These are phyloP conservation scores for Metarhizium brunneum DNA, from an alignment of 2,329 filamentous ascomycete species.

Conservation along the genomic window DNA sequence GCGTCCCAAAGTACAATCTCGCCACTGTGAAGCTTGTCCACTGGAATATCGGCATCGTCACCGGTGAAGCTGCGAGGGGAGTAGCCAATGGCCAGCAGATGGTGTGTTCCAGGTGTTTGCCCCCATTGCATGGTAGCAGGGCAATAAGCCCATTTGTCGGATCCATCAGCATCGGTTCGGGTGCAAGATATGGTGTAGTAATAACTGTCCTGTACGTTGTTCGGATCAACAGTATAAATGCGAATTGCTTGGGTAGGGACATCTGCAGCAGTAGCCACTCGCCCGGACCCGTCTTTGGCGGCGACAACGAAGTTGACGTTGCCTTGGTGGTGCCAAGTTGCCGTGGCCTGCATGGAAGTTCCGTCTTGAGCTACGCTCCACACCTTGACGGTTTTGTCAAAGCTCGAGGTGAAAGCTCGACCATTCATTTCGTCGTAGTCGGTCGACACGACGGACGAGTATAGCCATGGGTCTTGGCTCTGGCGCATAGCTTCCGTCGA, in stretches of 20 bases:
- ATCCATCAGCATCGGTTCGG: constrained; percentile 21
- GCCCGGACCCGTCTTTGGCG: constrained; percentile 35
- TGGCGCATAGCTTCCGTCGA: constrained; percentile 45
- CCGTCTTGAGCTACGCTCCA: constrained; percentile 37
- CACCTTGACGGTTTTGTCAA: constrained; percentile 51
- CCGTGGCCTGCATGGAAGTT: constrained; percentile 29
- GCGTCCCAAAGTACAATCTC: constrained; percentile 54
- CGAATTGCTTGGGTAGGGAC: constrained; percentile 44
- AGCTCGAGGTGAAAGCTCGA: constrained; percentile 49
- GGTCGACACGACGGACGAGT: constrained; percentile 53
- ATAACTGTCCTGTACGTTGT: constrained; percentile 25
- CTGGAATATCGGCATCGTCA: constrained; percentile 49
- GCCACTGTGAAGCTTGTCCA: constrained; percentile 46
- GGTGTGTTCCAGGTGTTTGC: constrained; percentile 28
- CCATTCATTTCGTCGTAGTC: constrained; percentile 39
- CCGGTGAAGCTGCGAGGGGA: constrained; percentile 45
- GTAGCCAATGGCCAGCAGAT: constrained; percentile 52
- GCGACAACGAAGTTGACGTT: constrained; percentile 55
- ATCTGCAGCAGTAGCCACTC: constrained; percentile 52
- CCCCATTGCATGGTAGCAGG: constrained; percentile 58
- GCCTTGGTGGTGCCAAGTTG: constrained; percentile 46
- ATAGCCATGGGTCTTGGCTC: constrained; percentile 54
- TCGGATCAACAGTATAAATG: constrained; percentile 39
- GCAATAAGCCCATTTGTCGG: constrained; percentile 50
- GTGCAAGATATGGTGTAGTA: constrained; percentile 34